Conservation (phyloP, 176 grass and related monocot species). For the Hordeum marinum region DNA sequence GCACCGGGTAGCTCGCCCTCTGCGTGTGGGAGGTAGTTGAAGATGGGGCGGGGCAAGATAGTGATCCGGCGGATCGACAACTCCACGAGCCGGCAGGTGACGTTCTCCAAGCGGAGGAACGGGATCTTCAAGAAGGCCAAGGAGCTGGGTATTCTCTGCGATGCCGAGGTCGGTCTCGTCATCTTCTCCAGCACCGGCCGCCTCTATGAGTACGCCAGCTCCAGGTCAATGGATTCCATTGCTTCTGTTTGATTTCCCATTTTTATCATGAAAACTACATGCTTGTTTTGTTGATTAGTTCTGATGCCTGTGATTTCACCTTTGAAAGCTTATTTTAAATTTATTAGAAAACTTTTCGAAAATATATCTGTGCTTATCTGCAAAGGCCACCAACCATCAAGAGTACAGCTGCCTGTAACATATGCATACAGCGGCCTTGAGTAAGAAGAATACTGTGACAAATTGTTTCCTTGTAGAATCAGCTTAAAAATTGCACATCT, state of each 20-base stretch:
- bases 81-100: constrained; percentile 87
- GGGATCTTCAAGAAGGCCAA: constrained; percentile 94
- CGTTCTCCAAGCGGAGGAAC: constrained; percentile 79
- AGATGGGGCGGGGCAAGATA: constrained; percentile 92
- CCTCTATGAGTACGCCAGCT: constrained; percentile 82
- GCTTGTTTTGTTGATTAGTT: neutral
- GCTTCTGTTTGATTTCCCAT: neutral
- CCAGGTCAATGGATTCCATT: constrained; percentile 46
- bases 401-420: neutral
- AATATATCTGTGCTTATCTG: neutral
- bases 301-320: neutral
- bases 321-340: neutral
- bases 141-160: constrained; percentile 91
- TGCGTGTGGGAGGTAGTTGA: neutral
- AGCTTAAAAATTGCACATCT: neutral
- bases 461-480: neutral
- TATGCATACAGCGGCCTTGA: neutral
- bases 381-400: neutral
- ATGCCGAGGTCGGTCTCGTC: constrained; percentile 86
- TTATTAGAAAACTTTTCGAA: neutral
- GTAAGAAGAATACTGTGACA: neutral
- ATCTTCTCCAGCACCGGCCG: constrained; percentile 90
- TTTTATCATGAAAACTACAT: neutral
- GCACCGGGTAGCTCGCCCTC: neutral
- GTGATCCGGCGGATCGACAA: constrained; percentile 92